Percentiles rank a stretch among this genome's conserved stretches.
Conservation (phyloP, 2,329 filamentous ascomycete species). For the Pseudopithomyces chartarum region DNA sequence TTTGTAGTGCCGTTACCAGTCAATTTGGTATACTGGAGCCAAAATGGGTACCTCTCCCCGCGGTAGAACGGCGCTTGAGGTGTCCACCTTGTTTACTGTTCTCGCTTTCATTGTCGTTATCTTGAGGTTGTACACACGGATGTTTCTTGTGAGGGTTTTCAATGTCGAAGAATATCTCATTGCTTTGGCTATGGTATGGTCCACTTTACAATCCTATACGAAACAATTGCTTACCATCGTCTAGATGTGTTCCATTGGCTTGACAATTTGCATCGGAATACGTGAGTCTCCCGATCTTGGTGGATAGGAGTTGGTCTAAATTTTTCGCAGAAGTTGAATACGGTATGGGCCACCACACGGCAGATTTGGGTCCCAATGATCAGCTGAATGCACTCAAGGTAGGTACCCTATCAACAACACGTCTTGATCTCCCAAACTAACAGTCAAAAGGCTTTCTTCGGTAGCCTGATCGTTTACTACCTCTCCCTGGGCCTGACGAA, state of each 20-base stretch:
- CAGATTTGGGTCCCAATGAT: constrained; percentile 14
- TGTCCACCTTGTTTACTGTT: constrained; percentile 33
- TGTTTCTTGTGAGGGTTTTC: constrained; percentile 32
- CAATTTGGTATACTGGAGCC: neutral
- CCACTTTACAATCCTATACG: neutral
- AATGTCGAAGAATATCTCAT: constrained; percentile 38
- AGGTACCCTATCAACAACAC: neutral
- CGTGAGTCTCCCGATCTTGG: neutral
- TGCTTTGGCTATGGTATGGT: constrained; percentile 29
- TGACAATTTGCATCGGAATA: neutral
- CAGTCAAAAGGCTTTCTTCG: constrained; percentile 36
- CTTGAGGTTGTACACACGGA: constrained; percentile 36
- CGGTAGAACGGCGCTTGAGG: constrained; percentile 26
- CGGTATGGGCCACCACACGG: constrained; percentile 35
- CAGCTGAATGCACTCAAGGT: constrained; percentile 31
- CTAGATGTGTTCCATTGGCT: neutral
- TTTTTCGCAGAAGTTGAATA: constrained; percentile 26
- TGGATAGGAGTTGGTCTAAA: constrained; percentile 12
- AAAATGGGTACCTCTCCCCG: constrained; percentile 13
- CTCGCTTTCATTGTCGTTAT: constrained; percentile 27
- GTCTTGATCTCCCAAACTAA: constrained; percentile 5
- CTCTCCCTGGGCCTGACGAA: constrained; percentile 40
- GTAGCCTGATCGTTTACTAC: constrained; percentile 38
- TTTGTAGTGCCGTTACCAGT: neutral
- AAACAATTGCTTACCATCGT: neutral